Base-by-base conservation (phyloP, 106 monocot species). In the Dendrobium huoshanense region DNA sequence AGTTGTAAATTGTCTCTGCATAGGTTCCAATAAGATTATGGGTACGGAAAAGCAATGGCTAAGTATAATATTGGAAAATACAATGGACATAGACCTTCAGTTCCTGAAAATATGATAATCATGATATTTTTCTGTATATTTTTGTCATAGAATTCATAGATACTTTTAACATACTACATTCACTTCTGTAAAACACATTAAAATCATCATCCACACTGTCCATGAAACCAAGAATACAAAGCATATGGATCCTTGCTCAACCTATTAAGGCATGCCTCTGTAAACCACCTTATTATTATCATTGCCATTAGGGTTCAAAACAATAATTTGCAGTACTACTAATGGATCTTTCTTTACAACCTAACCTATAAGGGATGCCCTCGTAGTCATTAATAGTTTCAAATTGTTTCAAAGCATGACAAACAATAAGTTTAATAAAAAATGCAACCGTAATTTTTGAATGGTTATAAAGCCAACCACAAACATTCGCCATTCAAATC, bases 1-100 rank as follows among this genome's bases (percentile, higher is more conserved):
- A 98, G 78, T 79, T 98, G 97, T 49, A 98, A 85, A 84, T 98
- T 98, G 2, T 98, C 97, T 77, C 97, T 98, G 86, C 40, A 90
- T 20, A 73, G 40, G 9, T 41, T 19, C 19, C 25, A 76, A 25
- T 25, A 76, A 49, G 10, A 76, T 25, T 49, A 76, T 37, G 37
- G 13, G 4, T 33, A 33, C 16, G 70, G 37, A 4, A 40, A 70
- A 70, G 13, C 19, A 64, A 33, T 15, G 10, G 37, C 15, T 37
- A 37, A 37, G 15, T 22, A 70, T 37, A 37, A 33, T 16, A 15
- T 37, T 70, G 4, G 64, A 65, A 70, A 33, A 70, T 29, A 15
- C 37, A 70, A 51, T 70, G 15, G n/a, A 27, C 37, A 0, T 15
- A 16, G 5, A 37, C 70, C 70, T 33, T 37, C 37, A 33, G 5